A percentile compares a stretch with the other conserved stretches of the same genome.
phyloP scores from a whole-genome alignment of 768 basidiomycete species.

The Myochromella boudieri region DNA sequence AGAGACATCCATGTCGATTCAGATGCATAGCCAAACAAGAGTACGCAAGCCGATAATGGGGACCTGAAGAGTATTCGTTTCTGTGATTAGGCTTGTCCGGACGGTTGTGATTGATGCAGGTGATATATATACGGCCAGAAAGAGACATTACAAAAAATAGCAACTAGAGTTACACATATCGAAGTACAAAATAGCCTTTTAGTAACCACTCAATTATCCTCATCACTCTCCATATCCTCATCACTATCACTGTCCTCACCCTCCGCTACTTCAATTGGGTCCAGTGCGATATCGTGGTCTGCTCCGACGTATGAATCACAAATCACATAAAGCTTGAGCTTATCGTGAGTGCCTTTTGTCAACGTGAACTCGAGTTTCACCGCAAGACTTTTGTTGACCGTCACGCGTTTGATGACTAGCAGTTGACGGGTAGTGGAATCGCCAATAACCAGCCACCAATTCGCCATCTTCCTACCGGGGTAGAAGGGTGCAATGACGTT shows the following conservation, averaged over 20 bases:
- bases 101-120: too few relatives aligned
- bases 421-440: slow-evolving; percentile 78
- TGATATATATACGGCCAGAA: too few relatives aligned
- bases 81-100: too few relatives aligned
- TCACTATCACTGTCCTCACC: slow-evolving; percentile 88
- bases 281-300: slow-evolving; percentile 87
- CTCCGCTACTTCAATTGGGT: slow-evolving; percentile 83
- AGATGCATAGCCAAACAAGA: too few relatives aligned
- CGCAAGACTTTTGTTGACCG: slow-evolving; percentile 80
- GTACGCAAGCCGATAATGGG: too few relatives aligned
- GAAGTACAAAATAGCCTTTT: slow-evolving; percentile 9
- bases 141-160: too few relatives aligned
- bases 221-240: slow-evolving; percentile 70
- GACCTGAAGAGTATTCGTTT: too few relatives aligned
- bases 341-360: slow-evolving; percentile 77
- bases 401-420: slow-evolving; percentile 85
- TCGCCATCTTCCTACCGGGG: slow-evolving; percentile 86
- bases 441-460: slow-evolving; percentile 98
- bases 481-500: slow-evolving; percentile 92
- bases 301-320: slow-evolving; percentile 92
- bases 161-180: slow-evolving; percentile 13
- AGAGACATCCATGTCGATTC: too few relatives aligned
- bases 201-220: slow-evolving; percentile 33
- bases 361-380: slow-evolving; percentile 90
- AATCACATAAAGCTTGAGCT: slow-evolving; percentile 89